These are phyloP conservation scores for Pseudozyma sp. DNA, from an alignment of 1,284 basidiomycete genomes.

Conservation along the genomic window DNA sequence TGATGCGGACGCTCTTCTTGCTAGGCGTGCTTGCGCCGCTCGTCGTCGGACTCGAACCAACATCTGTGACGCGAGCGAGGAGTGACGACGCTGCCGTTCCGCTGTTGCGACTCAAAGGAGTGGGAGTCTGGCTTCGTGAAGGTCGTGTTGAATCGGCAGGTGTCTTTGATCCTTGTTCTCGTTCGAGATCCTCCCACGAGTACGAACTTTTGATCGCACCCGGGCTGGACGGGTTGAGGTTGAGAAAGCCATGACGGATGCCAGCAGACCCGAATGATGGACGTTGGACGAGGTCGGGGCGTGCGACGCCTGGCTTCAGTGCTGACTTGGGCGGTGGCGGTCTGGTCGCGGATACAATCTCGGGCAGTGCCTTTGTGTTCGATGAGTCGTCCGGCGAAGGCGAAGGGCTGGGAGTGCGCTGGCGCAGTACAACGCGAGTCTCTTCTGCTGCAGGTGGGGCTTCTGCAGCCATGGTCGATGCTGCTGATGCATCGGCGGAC, in stretches of 20 bases:
- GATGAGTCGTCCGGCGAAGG: slow-evolving; percentile 28
- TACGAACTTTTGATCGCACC: slow-evolving; percentile 52
- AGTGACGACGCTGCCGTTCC: slow-evolving; percentile 6
- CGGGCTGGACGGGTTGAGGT: slow-evolving; percentile 54
- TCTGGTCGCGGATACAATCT: slow-evolving; percentile 43
- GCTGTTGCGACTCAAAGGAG: slow-evolving; percentile 18
- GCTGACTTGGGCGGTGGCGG: slow-evolving; percentile 49
- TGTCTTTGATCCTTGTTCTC: slow-evolving; percentile 12
- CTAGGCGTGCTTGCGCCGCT: slow-evolving; percentile 50
- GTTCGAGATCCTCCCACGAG: slow-evolving; percentile 47
- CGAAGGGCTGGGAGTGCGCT: slow-evolving; percentile 38
- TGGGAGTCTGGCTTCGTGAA: slow-evolving; percentile 38
- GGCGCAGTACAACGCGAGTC: slow-evolving; percentile 41
- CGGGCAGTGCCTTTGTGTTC: slow-evolving; percentile 22
- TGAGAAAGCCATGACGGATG: slow-evolving; percentile 54
- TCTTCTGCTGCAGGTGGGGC: slow-evolving; percentile 23
- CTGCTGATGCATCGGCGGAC: background rate
- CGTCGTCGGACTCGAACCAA: slow-evolving; percentile 22
- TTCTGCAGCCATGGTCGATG: background rate
- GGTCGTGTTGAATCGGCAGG: slow-evolving; percentile 14
- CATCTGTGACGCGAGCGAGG: slow-evolving; percentile 15
- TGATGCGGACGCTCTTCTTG: slow-evolving; percentile 48
- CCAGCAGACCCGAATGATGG: slow-evolving; percentile 44
- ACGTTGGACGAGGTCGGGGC: slow-evolving; percentile 28
- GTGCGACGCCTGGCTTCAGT: slow-evolving; percentile 27